Evolutionary conservation across 495 filamentous ascomycete genomes (phyloP), one percentile per base, ranked within the genome.

Genomic region (Aspergillus indologenus): DNA sequence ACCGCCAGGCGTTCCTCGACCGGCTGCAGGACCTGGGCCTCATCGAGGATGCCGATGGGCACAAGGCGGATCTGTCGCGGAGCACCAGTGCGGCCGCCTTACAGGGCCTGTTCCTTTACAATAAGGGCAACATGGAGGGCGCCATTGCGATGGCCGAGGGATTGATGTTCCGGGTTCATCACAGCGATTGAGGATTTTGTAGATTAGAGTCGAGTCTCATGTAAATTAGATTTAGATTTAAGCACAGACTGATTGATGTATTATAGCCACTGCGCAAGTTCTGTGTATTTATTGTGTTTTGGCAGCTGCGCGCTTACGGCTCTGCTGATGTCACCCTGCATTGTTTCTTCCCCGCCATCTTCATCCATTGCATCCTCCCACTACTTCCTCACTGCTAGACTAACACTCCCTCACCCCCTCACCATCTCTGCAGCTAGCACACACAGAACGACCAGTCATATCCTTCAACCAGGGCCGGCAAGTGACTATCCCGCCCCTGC

Each of bases 101-200:
- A 34, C 94, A 98, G 73, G 94, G 94, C 2, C 68, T 97, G 54
- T 97, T 98, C 71, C 76, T 97, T 70, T 95, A 92, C 66, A 94
- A 96, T 71, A 98, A 97, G 75, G 87, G 85, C 46, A 80, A 94
- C 63, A 88, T 93, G 81, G 83, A 91, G 59, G 90, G 90, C 1
- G 94, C 94, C 19, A 91, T 97, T 61, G 77, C 74, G 3, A 90
- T 90, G 86, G 87, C 87, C 1, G 85, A 89, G 45, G 83, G 79
- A 29, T 73, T 96, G 4, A 75, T 66, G 44, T 61, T 70, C 45
- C 68, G 65, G 21, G 61, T 73, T 3, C 68, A 76, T 24, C 60
- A 53, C 18, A 46, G 50, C 51, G 54, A 62, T 18, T 63, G 50
- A 66, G n/a, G 7, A 29, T 29, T 3, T 29, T 75, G 66, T 72